These are phyloP conservation scores for Aphanomyces astaci DNA, from an alignment of 352 stramenopile species.

Conservation along the genomic window DNA sequence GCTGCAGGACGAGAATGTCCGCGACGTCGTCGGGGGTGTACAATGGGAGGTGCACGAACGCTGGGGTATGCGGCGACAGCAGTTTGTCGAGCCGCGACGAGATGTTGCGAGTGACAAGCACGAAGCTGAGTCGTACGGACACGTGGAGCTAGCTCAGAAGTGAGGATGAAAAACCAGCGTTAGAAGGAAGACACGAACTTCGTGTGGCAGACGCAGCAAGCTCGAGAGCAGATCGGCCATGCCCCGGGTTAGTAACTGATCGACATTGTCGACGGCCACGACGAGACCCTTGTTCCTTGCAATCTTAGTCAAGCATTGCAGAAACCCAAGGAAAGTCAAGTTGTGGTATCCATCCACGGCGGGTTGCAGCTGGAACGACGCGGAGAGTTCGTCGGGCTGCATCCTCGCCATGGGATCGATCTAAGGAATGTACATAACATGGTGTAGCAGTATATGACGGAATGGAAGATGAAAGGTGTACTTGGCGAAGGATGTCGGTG, in stretches of 20 bases:
- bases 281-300: conserved; percentile 35
- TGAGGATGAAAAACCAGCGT: too few species aligned
- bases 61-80: conserved; percentile 41
- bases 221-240: conserved; percentile 50
- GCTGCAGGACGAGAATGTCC: conserved; percentile 52
- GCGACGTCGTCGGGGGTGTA: conserved; percentile 54
- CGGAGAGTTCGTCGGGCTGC: neutral
- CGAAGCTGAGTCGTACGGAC: conserved; percentile 33
- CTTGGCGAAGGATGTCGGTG: conserved; percentile 54
- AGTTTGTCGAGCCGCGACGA: conserved; percentile 56
- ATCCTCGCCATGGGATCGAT: conserved; percentile 19
- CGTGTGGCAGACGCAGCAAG: conserved; percentile 60
- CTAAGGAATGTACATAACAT: conserved; percentile 19
- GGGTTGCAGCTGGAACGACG: conserved; percentile 1
- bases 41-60: conserved; percentile 47
- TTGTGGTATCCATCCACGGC: conserved; percentile 19
- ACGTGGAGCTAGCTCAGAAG: conserved; percentile 26
- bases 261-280: conserved; percentile 58
- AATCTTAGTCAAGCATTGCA: conserved; percentile 30
- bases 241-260: conserved; percentile 51
- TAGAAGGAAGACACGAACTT: conserved; percentile 36
- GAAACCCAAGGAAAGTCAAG: conserved; percentile 18
- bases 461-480: conserved; percentile 38
- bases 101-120: conserved; percentile 58
- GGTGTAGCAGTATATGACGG: too few species aligned